Percentiles rank a stretch among this genome's conserved stretches.
Conservation (phyloP, 495 filamentous ascomycete species). For the Trichocladium antarcticum region DNA sequence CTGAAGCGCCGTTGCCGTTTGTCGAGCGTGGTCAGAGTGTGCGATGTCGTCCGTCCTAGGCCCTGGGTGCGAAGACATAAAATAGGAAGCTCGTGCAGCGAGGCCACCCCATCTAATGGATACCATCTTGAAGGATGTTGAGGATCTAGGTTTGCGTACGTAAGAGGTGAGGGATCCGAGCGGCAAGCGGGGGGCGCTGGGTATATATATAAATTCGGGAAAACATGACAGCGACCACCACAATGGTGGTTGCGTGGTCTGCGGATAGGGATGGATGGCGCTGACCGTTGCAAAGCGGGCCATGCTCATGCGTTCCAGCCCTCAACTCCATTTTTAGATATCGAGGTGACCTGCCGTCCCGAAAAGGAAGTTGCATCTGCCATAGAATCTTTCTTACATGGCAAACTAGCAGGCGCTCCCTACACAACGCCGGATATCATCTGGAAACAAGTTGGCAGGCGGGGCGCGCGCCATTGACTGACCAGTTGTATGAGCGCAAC, state of each 20-base stretch:
- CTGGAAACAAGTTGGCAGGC: background rate
- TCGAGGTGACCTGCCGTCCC: background rate
- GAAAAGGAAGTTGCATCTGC: background rate
- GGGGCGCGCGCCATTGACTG: background rate
- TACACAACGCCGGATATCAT: background rate
- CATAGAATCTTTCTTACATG: background rate
- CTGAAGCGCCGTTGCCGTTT: slow-evolving; percentile 44
- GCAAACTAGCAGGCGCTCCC: background rate
- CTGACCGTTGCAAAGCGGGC: background rate
- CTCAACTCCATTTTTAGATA: background rate
- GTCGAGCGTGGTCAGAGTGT: slow-evolving; percentile 33
- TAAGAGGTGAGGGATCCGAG: background rate
- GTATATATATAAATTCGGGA: background rate
- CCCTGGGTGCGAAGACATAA: slow-evolving; percentile 23
- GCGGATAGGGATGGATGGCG: background rate
- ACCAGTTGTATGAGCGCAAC: background rate
- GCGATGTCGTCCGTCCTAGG: slow-evolving; percentile 11
- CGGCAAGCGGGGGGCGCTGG: background rate
- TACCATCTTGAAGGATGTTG: slow-evolving; percentile 17
- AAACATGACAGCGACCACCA: background rate
- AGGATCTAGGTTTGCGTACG: background rate
- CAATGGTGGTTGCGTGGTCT: background rate
- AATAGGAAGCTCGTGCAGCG: slow-evolving; percentile 29
- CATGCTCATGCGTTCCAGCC: background rate
- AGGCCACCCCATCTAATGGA: slow-evolving; percentile 26